Evolutionary conservation across 306 rosid species (phyloP), one percentile per base, ranked within the genome.

Genomic region (Cicer chorassanicum): DNA sequence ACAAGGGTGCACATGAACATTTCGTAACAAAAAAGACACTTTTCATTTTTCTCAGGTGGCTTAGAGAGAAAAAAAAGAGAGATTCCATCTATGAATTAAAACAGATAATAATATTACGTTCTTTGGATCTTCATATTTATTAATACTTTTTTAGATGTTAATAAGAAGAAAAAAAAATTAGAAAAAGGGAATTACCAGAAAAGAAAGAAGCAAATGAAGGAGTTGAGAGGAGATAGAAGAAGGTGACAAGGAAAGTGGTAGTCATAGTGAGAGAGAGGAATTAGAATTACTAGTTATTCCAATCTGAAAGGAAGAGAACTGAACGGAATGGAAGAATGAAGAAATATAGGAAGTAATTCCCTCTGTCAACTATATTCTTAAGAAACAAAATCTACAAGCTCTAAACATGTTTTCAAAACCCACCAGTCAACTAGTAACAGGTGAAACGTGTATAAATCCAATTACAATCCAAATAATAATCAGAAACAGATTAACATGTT

Each of bases 141-240:
- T 8, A 36, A 3, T 38, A 15, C 21, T 46, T 3, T 0, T 41
- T 1, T 70, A 16, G 14, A 39, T 1, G 65, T 5, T 2, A 29
- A 48, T 8, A 62, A 41, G 1, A 6, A 41, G 1, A 6, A n/a
- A 5, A 15, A 4, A n/a, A 18, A 57, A 2, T 0, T 36, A 46
- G 36, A 40, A 0, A 16, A 43, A 65, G 56, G 14, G 2, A 24
- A 11, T 76, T 84, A 89, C 93, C 90, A 54, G 86, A 78, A 34
- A 81, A 70, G 4, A 42, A 48, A 64, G 78, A 76, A 76, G 84
- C 75, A 18, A 61, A 65, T 0, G 89, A 70, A 78, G 80, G 74
- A 9, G 78, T 41, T 0, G 81, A 84, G 6, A 78, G 12, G 43
- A 82, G 71, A 55, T 12, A 83, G 11, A 80, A 72, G 51, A 80